Evolutionary conservation across 306 rosid genomes (phyloP), one percentile per base, ranked within the genome.

Genomic region (Oxytropis ochrocephala): DNA sequence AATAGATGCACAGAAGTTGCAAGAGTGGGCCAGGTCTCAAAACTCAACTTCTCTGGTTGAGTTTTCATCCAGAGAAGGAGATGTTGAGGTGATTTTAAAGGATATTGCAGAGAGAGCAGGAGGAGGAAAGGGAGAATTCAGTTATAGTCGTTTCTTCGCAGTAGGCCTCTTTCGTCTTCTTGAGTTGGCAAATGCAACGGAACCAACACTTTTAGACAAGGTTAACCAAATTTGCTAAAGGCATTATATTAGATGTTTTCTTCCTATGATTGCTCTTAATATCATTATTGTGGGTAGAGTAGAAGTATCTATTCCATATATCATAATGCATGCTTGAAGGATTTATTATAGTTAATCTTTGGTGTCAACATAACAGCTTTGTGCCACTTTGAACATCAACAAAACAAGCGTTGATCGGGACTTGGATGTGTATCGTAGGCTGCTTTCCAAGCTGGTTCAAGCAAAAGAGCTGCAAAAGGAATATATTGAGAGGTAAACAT

Each of bases 361-460:
- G 68, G 74, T 32, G 77, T 56, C 81, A 76, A 70, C 65, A 13
- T 47, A 50, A 80, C 86, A 93, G 96, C 87, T 93, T 64, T 88
- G 96, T 74, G 84, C 84, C 2, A 83, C 90, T 65, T 81, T 90
- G 65, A 93, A 80, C 70, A 62, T 93, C 46, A 42, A 92, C 80
- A 90, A 93, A 73, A 86, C 72, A 79, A 83, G 89, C 73, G 96
- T 90, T 55, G 98, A 93, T 79, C 85, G 93, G 47, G 96, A 93
- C 83, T 90, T 93, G 80, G 98, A 90, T 53, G 90, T 90, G 70
- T 92, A 90, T 57, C 92, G 95, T 65, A 91, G 79, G 80, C 89
- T 87, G 62, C 96, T 94, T 56, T 88, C 99, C 56, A 94, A 94
- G 81, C 75, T 94, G 85, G 99, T 91, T 80, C 96, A 94, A 83